phyloP scores from a whole-genome alignment of 257 asterid genomes.

The Jaltomata sinuosa region DNA sequence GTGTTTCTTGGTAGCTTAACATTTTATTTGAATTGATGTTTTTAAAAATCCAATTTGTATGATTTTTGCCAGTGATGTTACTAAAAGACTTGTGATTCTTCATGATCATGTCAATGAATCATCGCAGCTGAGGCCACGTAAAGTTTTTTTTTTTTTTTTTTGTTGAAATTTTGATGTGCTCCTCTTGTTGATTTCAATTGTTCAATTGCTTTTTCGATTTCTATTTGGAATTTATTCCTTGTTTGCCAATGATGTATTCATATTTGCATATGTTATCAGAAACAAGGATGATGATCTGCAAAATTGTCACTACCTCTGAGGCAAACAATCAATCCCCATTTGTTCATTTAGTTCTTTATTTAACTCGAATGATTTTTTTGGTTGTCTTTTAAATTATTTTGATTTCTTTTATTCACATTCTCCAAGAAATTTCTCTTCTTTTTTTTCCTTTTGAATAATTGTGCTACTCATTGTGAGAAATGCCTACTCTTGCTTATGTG shows the following conservation, averaged over 20 bases:
- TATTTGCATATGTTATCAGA: slow-evolving; percentile 28
- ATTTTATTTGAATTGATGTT: background rate
- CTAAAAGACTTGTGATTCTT: background rate
- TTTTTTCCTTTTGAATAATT: too few relatives aligned
- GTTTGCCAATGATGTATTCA: slow-evolving; percentile 45
- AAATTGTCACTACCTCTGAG: slow-evolving; percentile 63
- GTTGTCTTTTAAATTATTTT: background rate
- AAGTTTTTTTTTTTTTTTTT: background rate
- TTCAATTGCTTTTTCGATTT: background rate
- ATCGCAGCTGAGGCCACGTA: slow-evolving; percentile 24
- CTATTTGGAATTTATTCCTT: background rate
- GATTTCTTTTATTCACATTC: too few relatives aligned
- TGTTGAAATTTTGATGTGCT: background rate
- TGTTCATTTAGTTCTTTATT: background rate
- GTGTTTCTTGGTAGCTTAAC: background rate
- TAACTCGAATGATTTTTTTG: too few relatives aligned
- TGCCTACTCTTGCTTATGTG: too few relatives aligned
- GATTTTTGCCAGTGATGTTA: background rate
- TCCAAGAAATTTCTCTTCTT: too few relatives aligned
- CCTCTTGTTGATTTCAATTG: background rate
- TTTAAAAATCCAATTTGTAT: background rate
- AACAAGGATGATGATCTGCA: slow-evolving; percentile 17
- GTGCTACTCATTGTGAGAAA: too few relatives aligned
- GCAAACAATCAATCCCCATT: slow-evolving; percentile 4
- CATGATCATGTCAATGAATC: slow-evolving; percentile 16